Conservation (phyloP, 2,329 filamentous ascomycete genomes). For the Paracoccidioides lutzii region DNA sequence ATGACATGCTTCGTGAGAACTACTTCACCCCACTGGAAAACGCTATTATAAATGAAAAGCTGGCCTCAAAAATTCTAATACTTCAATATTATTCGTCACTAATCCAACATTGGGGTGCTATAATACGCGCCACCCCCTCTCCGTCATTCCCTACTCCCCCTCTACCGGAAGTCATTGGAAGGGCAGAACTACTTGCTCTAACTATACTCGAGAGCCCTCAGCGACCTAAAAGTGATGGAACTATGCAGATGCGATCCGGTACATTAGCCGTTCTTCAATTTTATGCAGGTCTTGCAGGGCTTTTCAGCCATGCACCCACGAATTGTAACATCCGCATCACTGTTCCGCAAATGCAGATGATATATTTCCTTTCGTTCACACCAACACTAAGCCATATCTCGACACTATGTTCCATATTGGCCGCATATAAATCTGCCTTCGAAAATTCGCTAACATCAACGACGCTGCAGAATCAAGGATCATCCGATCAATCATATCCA, state of each 20-base stretch:
- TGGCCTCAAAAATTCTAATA: constrained; percentile 45
- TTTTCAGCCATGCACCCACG: constrained; percentile 42
- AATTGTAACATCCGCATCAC: constrained; percentile 49
- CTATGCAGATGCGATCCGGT: constrained; percentile 17
- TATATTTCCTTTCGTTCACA: constrained; percentile 60
- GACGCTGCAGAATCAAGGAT: constrained; percentile 22
- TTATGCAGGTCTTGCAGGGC: constrained; percentile 51
- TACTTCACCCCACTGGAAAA: constrained; percentile 31
- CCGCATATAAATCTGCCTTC: constrained; percentile 61
- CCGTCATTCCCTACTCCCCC: not conserved
- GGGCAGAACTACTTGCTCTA: constrained; percentile 42
- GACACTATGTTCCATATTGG: constrained; percentile 55
- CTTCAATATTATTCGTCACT: constrained; percentile 56
- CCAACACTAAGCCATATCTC: constrained; percentile 51
- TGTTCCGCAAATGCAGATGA: constrained; percentile 52
- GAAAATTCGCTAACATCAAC: constrained; percentile 44
- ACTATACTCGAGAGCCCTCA: constrained; percentile 45
- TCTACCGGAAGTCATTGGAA: constrained; percentile 37
- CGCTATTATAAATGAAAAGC: constrained; percentile 24
- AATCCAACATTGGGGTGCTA: constrained; percentile 42
- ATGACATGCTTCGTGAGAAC: constrained; percentile 22
- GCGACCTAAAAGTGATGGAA: constrained; percentile 13
- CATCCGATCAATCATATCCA: constrained; percentile 35
- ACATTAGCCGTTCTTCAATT: constrained; percentile 49
- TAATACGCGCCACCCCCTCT: constrained; percentile 19